Conservation (phyloP, 2,329 filamentous ascomycete genomes). For the Elsinoe arachidis region DNA sequence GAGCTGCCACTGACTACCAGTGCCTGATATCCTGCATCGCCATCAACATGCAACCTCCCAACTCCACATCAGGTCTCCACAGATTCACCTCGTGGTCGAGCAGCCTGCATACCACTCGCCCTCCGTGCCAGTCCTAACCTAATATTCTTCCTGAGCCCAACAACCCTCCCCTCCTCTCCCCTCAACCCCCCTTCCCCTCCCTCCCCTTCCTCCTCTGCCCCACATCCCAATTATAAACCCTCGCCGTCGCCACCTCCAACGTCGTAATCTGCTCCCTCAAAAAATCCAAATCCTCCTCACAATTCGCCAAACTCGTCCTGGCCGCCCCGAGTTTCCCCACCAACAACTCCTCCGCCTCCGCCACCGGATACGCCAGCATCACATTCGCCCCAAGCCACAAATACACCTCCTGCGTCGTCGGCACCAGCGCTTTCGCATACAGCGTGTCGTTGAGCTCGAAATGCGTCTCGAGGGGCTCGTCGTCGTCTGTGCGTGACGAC, state of each 20-base stretch:
- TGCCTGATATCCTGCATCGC: too few relatives aligned
- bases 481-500: slow-evolving; percentile 60
- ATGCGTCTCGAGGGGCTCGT: slow-evolving; percentile 74
- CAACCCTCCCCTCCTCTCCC: neutral
- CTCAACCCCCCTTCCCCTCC: slow-evolving; percentile 35
- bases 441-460: slow-evolving; percentile 97
- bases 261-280: slow-evolving; percentile 96
- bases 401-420: slow-evolving; percentile 82
- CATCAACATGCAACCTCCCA: too few relatives aligned
- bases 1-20: too few relatives aligned
- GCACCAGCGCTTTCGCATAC: slow-evolving; percentile 77
- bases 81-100: too few relatives aligned
- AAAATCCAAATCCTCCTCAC: slow-evolving; percentile 94
- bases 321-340: slow-evolving; percentile 69
- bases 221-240: slow-evolving; percentile 99
- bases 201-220: slow-evolving; percentile 91
- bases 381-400: slow-evolving; percentile 98
- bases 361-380: slow-evolving; percentile 89
- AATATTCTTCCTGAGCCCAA: too few relatives aligned
- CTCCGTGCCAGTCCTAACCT: too few relatives aligned
- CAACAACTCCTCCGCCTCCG: slow-evolving; percentile 74
- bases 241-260: slow-evolving; percentile 88
- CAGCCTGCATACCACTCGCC: too few relatives aligned
- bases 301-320: slow-evolving; percentile 71
- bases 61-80: too few relatives aligned